A percentile compares a stretch with the other conserved stretches of the same genome.
Evolutionary conservation across 2,329 filamentous ascomycete genomes (phyloP).

Genomic region (Aspergillus bombycis): DNA sequence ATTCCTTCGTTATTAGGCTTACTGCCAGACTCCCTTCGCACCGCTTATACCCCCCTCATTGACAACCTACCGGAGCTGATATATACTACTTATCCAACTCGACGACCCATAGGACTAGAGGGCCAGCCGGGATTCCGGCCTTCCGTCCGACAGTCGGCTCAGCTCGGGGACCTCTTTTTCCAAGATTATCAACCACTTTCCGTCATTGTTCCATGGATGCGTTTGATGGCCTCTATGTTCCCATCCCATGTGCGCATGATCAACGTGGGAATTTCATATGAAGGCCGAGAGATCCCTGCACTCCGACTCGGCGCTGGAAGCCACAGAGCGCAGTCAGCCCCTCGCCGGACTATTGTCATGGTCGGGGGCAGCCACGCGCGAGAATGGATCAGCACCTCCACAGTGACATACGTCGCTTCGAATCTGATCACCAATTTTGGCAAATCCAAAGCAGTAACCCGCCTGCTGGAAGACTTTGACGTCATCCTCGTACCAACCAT

Average conservation of each 20-base stretch:
- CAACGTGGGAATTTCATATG: conserved; percentile 80
- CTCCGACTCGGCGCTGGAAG: conserved; percentile 71
- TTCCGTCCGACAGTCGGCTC: conserved; percentile 35
- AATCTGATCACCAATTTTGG: conserved; percentile 82
- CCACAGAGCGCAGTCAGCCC: conserved; percentile 49
- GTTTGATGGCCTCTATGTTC: conserved; percentile 86
- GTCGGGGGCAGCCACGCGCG: conserved; percentile 88
- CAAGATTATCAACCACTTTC: conserved; percentile 86
- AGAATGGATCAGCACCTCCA: conserved; percentile 95
- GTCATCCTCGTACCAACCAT: conserved; percentile 84
- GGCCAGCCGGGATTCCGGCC: conserved; percentile 34
- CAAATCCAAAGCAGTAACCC: conserved; percentile 70
- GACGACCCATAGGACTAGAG: conserved; percentile 34
- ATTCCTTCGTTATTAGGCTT: conserved; percentile 75
- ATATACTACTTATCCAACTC: conserved; percentile 71
- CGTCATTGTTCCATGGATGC: conserved; percentile 89
- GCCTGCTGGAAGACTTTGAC: conserved; percentile 81
- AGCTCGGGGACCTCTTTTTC: conserved; percentile 75
- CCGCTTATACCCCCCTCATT: conserved; percentile 74
- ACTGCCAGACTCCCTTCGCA: conserved; percentile 73
- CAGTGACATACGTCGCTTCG: conserved; percentile 89
- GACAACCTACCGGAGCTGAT: conserved; percentile 78
- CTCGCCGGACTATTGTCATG: conserved; percentile 77
- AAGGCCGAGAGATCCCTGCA: conserved; percentile 83
- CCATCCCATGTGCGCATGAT: conserved; percentile 74